These are phyloP conservation scores for Chlorella sorokiniana DNA, from an alignment of 139 green algal species.

Conservation along the genomic window DNA sequence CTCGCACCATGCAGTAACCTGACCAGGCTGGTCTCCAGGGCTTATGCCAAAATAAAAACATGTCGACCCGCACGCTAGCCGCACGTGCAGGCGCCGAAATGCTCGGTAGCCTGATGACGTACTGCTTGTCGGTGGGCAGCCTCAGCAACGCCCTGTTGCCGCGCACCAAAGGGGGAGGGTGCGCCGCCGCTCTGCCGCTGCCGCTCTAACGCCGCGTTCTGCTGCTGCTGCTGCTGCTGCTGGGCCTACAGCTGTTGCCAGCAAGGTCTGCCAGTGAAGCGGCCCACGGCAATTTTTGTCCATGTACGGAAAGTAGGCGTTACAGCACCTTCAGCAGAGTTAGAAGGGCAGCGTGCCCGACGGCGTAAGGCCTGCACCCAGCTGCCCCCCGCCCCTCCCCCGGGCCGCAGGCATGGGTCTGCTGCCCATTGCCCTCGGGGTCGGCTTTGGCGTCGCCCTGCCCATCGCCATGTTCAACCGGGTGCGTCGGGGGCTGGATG, in stretches of 20 bases:
- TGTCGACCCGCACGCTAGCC: not conserved
- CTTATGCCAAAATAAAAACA: not conserved
- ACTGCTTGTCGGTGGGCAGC: not conserved
- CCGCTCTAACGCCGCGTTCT: too few relatives aligned
- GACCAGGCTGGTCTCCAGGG: not conserved
- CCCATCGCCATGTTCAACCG: not conserved
- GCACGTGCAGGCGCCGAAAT: not conserved
- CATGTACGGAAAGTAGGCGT: too few relatives aligned
- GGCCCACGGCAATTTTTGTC: too few relatives aligned
- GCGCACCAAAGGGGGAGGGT: constrained; percentile 25
- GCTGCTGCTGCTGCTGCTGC: too few relatives aligned
- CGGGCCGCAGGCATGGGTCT: not conserved
- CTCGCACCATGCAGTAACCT: not conserved
- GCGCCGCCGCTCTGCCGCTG: too few relatives aligned
- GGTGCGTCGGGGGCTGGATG: not conserved
- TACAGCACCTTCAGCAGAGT: too few relatives aligned
- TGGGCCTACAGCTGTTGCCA: too few relatives aligned
- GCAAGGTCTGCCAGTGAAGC: too few relatives aligned
- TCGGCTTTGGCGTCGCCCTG: constrained; percentile 2
- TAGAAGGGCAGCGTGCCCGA: too few relatives aligned
- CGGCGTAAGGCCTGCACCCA: too few relatives aligned
- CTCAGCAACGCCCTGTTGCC: constrained; percentile 20
- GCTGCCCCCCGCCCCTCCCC: too few relatives aligned
- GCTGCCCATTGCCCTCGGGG: constrained; percentile 1
- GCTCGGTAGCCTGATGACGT: constrained; percentile 14